These are phyloP conservation scores for Salvia splendens DNA, from an alignment of 257 asterid genomes.

Conservation along the genomic window DNA sequence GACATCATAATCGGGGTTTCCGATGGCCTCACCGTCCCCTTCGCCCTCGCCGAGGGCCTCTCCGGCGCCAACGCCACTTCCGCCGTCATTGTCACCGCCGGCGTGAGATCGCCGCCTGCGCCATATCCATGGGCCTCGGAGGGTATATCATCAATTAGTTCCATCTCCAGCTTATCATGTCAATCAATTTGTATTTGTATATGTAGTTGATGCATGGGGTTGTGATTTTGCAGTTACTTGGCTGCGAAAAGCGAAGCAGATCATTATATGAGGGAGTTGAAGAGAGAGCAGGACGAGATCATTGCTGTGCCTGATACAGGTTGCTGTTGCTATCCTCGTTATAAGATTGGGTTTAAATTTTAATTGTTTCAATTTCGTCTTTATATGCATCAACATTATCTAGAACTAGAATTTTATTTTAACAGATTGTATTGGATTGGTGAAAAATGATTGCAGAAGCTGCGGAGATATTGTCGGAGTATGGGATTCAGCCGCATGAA, in stretches of 20 bases:
- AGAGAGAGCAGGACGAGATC: conserved; percentile 88
- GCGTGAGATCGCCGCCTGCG: conserved; percentile 97
- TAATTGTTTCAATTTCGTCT: too few species aligned
- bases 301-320: conserved; percentile 87
- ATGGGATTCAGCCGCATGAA: conserved; percentile 77
- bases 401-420: too few species aligned
- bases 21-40: conserved; percentile 93
- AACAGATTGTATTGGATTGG: neutral
- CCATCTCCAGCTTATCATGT: neutral
- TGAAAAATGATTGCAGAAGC: conserved; percentile 64
- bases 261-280: conserved; percentile 75
- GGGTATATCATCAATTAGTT: conserved; percentile 48
- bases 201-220: too few species aligned
- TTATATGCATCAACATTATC: too few species aligned
- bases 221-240: conserved; percentile 49
- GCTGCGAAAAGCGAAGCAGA: conserved; percentile 97
- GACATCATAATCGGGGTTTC: conserved; percentile 93
- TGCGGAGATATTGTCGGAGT: conserved; percentile 82
- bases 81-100: conserved; percentile 89
- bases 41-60: conserved; percentile 94
- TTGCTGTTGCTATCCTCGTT: conserved; percentile 15
- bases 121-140: conserved; percentile 99
- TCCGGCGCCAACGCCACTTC: conserved; percentile 96
- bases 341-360: too few species aligned
- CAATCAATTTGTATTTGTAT: too few species aligned